Percentiles rank a stretch among this genome's conserved stretches.
These are phyloP conservation scores for Chimonanthus praecox DNA, from an alignment of 164 flowering plant species.

Conservation along the genomic window DNA sequence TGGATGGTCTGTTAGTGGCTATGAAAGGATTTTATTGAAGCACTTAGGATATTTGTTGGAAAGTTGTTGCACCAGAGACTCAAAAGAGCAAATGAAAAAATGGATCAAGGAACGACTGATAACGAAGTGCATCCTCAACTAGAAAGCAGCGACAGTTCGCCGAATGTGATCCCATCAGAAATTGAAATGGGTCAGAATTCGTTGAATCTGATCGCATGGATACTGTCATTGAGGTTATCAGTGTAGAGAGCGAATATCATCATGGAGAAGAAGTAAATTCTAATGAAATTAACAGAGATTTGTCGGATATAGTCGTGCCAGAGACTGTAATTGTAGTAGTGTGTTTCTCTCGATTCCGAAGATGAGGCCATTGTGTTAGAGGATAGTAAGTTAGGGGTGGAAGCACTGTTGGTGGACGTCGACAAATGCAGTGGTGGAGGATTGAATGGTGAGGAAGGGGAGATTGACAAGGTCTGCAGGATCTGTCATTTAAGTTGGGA, in stretches of 20 bases:
- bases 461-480: slow-evolving; percentile 57
- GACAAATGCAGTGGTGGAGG: slow-evolving; percentile 20
- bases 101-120: slow-evolving; percentile 6
- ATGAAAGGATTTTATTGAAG: no score
- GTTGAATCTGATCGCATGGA: slow-evolving; percentile 11
- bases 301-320: neutral
- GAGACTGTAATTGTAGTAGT: slow-evolving; percentile 8
- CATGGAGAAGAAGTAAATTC: neutral
- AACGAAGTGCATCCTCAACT: neutral
- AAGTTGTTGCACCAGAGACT: no score
- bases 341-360: neutral
- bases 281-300: slow-evolving; percentile 6
- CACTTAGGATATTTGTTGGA: no score
- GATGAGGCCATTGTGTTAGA: slow-evolving; percentile 6
- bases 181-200: slow-evolving; percentile 4
- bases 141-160: slow-evolving; percentile 2
- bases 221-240: slow-evolving; percentile 14
- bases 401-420: slow-evolving; percentile 13
- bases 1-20: no score
- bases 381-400: slow-evolving; percentile 16
- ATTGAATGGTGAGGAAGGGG: slow-evolving; percentile 20
- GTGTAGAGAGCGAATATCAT: slow-evolving; percentile 8
- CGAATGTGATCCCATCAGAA: neutral
- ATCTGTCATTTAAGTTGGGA: slow-evolving; percentile 76
- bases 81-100: neutral